Percentiles rank a stretch among this genome's conserved stretches.
Evolutionary conservation across 768 basidiomycete genomes (phyloP).

Genomic region (Dictyophora rubrovolvata): DNA sequence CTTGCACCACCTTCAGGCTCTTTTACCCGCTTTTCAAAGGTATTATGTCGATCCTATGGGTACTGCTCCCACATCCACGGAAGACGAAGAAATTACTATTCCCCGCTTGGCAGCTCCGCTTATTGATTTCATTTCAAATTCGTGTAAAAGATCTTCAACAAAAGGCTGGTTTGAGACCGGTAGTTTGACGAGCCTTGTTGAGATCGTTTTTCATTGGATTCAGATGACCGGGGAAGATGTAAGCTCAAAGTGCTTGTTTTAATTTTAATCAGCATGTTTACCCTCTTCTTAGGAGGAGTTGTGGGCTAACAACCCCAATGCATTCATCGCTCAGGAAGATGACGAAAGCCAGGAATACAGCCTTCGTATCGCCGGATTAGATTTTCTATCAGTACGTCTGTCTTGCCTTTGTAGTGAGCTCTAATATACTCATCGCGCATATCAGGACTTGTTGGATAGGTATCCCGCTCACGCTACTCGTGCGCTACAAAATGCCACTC

Average conservation of each 20-base stretch:
- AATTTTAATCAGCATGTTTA: slow-evolving; percentile 2
- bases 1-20: slow-evolving; percentile 45
- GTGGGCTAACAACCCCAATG: slow-evolving; percentile 84
- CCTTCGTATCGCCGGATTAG: slow-evolving; percentile 74
- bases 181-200: slow-evolving; percentile 42
- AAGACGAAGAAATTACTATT: slow-evolving; percentile 69
- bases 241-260: slow-evolving; percentile 18
- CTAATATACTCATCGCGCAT: not conserved
- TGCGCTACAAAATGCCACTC: slow-evolving; percentile 8
- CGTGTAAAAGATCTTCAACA: slow-evolving; percentile 53
- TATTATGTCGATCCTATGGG: slow-evolving; percentile 53
- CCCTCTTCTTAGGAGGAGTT: slow-evolving; percentile 59
- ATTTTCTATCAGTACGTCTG: slow-evolving; percentile 58
- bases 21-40: slow-evolving; percentile 49
- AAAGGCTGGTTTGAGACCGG: slow-evolving; percentile 50
- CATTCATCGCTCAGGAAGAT: slow-evolving; percentile 90
- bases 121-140: slow-evolving; percentile 66
- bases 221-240: slow-evolving; percentile 92
- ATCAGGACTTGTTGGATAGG: slow-evolving; percentile 25
- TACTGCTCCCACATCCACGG: slow-evolving; percentile 51
- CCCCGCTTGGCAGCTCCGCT: slow-evolving; percentile 68
- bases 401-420: not conserved
- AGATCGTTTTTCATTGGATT: slow-evolving; percentile 53
- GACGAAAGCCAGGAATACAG: slow-evolving; percentile 81
- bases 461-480: slow-evolving; percentile 19